Conservation (phyloP, 441 rosid genomes). For the Populus hybrid region DNA sequence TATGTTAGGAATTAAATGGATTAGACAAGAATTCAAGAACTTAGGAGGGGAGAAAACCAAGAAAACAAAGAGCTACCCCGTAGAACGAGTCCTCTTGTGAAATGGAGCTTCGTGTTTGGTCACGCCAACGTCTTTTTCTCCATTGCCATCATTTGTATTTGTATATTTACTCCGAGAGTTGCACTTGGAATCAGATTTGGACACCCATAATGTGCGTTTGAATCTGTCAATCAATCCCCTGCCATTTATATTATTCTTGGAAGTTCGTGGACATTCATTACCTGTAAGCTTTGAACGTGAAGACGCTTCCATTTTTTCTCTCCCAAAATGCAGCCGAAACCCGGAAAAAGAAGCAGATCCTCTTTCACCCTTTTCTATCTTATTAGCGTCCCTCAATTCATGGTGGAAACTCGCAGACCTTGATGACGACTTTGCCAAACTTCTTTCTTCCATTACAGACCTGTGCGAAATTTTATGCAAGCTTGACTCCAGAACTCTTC, state of each 20-base stretch:
- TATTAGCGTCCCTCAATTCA: constrained; percentile 21
- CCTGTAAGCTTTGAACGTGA: constrained; percentile 6
- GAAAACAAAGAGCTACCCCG: background rate
- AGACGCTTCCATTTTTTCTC: constrained; percentile 7
- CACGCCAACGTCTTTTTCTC: too few species aligned
- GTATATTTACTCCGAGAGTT: constrained; percentile 1
- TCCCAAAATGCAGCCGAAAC: constrained; percentile 25
- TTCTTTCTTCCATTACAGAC: constrained; percentile 24
- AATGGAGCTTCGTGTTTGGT: background rate
- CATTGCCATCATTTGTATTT: background rate
- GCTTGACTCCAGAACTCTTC: background rate
- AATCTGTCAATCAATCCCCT: constrained; percentile 51
- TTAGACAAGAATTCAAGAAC: too few species aligned
- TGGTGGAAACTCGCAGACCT: constrained; percentile 67
- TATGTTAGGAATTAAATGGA: too few species aligned
- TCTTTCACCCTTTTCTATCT: constrained; percentile 45
- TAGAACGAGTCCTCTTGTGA: background rate
- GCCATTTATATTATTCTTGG: constrained; percentile 18
- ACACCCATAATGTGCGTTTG: constrained; percentile 43
- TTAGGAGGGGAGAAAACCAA: too few species aligned
- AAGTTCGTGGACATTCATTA: constrained; percentile 16
- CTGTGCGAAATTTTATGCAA: background rate
- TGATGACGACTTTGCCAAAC: constrained; percentile 38
- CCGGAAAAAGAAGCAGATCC: constrained; percentile 58
- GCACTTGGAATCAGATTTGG: constrained; percentile 31